phyloP scores from a whole-genome alignment of 2,329 filamentous ascomycete genomes.

The Exophiala alcalophila region DNA sequence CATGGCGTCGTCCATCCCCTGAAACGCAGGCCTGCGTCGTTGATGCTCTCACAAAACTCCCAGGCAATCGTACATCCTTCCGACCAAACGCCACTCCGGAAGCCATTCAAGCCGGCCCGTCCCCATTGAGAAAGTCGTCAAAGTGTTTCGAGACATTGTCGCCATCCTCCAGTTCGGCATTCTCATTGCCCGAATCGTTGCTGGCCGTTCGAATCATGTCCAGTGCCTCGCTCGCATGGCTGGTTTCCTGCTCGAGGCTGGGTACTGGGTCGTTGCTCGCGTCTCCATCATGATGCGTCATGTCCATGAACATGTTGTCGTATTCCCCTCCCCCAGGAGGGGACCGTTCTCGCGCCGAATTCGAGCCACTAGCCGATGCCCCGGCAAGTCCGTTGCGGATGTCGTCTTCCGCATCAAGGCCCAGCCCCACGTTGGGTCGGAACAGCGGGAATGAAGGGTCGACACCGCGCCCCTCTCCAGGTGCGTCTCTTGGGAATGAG shows the following conservation, averaged over 20 bases:
- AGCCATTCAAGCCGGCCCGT: conserved; percentile 13
- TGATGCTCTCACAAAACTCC: too few relatives aligned
- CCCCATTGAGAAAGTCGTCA: conserved; percentile 32
- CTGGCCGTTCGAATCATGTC: conserved; percentile 34
- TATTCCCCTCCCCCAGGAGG: conserved; percentile 22
- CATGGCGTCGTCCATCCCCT: too few relatives aligned
- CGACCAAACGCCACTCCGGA: conserved; percentile 4
- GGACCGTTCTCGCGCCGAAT: conserved; percentile 39
- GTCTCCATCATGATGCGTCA: conserved; percentile 45
- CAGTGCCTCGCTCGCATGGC: conserved; percentile 48
- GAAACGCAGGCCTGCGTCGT: too few relatives aligned
- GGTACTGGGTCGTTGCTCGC: conserved; percentile 19
- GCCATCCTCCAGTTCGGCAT: conserved; percentile 30
- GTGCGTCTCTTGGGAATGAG: conserved; percentile 13
- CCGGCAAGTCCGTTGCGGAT: conserved; percentile 31
- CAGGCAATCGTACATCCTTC: too few relatives aligned
- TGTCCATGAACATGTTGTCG: conserved; percentile 47
- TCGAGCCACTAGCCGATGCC: conserved; percentile 35
- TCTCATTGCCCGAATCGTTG: conserved; percentile 30
- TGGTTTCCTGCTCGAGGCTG: conserved; percentile 37
- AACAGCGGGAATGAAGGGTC: conserved; percentile 34
- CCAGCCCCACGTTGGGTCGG: conserved; percentile 21
- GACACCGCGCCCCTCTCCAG: conserved; percentile 31
- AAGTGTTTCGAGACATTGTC: conserved; percentile 28
- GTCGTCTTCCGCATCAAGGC: conserved; percentile 32